Evolutionary conservation across 164 flowering plant species (phyloP), one percentile per base, ranked within the genome.

Genomic region (Magnolia changhungtana): DNA sequence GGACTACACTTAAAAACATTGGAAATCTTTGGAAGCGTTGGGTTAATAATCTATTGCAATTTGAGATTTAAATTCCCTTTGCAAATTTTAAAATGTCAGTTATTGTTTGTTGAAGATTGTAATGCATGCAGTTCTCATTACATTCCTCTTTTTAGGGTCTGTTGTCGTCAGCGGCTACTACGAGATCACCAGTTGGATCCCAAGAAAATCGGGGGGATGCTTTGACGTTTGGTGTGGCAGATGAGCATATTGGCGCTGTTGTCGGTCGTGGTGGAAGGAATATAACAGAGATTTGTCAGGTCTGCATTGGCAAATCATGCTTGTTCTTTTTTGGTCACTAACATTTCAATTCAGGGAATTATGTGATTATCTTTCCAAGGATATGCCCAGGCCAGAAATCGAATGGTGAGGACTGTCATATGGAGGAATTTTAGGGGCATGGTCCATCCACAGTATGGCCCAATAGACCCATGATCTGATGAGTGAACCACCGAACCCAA

Each of bases 181-280:
- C 67, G 7, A 61, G 68, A 37, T 71, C 73, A 67, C 31, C 67
- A 45, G 55, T 24, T 69, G 76, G 50, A 76, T 77, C 78, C 50
- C 84, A 91, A 91, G 99, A 96, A 76, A 97, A 90, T 63, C 87
- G 80, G 50, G 85, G 80, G 69, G 90, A 85, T 77, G 87, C 96
- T 0, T 75, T 94, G 79, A 96, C 96, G 7, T 90, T 96, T 80
- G 97, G 97, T 31, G 84, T 96, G 79, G 88, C 98, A 14, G 98
- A 96, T 82, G 97, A 87, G 79, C 98, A 94, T 83, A 89, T 96
- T 72, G 99, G 98, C 7, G 80, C 93, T 68, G 95, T 96, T 73
- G 90, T 96, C 75, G 99, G 98, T 67, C 97, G 97, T 72, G 97
- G 93, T 76, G 99, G 99, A 78, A 90, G 96, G 83, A 96, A 83